phyloP scores from a whole-genome alignment of 2,329 filamentous ascomycete species.

The Mariannaea elegans region DNA sequence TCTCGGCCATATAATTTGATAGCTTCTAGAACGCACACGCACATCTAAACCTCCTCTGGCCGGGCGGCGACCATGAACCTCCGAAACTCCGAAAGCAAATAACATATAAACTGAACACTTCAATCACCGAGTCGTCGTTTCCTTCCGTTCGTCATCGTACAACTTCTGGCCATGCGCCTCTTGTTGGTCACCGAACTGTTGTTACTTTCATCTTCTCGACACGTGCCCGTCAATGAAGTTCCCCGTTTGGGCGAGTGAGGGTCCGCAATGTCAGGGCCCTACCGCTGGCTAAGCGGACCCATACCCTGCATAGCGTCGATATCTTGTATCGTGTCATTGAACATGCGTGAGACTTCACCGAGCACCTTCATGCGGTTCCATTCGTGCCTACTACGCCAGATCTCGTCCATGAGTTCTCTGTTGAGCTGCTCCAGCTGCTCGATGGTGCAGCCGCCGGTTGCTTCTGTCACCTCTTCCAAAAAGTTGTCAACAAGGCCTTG shows the following conservation, averaged over 20 bases:
- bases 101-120: constrained; percentile 25
- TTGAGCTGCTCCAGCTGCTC: constrained; percentile 97
- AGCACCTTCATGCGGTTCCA: constrained; percentile 85
- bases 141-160: constrained; percentile 18
- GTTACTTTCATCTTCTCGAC: neutral
- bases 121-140: constrained; percentile 23
- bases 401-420: constrained; percentile 85
- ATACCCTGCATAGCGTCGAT: constrained; percentile 66
- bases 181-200: neutral
- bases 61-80: constrained; percentile 21
- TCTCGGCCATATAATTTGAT: constrained; percentile 26
- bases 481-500: constrained; percentile 64
- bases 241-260: neutral
- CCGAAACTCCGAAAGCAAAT: constrained; percentile 28
- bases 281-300: constrained; percentile 53
- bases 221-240: neutral
- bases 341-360: constrained; percentile 69
- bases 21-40: constrained; percentile 34
- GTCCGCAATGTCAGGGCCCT: constrained; percentile 20
- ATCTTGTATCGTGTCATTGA: constrained; percentile 78
- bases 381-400: constrained; percentile 82
- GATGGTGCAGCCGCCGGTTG: constrained; percentile 81
- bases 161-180: neutral
- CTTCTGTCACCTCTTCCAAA: constrained; percentile 68
- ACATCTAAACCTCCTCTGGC: constrained; percentile 34